phyloP scores from a whole-genome alignment of 148 eudicot genomes.

The Linanthus parryae region DNA sequence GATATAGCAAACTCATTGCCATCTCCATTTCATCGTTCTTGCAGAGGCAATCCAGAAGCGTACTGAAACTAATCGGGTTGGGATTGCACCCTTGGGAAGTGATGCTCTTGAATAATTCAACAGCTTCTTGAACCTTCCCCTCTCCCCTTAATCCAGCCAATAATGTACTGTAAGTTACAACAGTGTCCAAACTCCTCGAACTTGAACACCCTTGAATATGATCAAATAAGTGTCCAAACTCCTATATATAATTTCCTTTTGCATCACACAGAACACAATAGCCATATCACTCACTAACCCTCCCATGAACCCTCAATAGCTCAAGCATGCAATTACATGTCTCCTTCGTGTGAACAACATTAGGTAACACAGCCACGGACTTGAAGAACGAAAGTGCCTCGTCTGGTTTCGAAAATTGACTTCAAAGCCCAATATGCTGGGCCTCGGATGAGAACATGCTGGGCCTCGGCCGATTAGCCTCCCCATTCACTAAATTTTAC shows the following conservation, averaged over 20 bases:
- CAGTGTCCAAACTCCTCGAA: slow-evolving; percentile 84
- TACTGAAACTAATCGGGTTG: slow-evolving; percentile 72
- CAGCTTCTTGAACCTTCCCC: slow-evolving; percentile 67
- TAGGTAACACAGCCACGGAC: slow-evolving; percentile 43
- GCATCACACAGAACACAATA: slow-evolving; percentile 81
- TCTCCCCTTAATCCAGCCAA: slow-evolving; percentile 81
- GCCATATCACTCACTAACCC: slow-evolving; percentile 62
- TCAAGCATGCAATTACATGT: slow-evolving; percentile 90
- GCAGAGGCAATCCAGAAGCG: slow-evolving; percentile 83
- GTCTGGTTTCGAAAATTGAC: slow-evolving; percentile 42
- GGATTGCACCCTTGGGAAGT: slow-evolving; percentile 48
- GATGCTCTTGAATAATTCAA: slow-evolving; percentile 59
- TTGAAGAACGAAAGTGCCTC: slow-evolving; percentile 54
- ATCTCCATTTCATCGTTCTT: slow-evolving; percentile 66
- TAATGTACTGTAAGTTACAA: slow-evolving; percentile 86
- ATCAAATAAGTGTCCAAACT: slow-evolving; percentile 68
- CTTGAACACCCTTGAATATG: slow-evolving; percentile 53
- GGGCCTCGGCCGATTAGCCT: too few relatives aligned
- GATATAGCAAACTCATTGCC: slow-evolving; percentile 56
- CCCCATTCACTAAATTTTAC: too few relatives aligned
- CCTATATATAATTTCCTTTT: slow-evolving; percentile 83
- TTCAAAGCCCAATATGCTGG: slow-evolving; percentile 37
- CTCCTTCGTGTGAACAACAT: slow-evolving; percentile 66
- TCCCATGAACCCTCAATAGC: slow-evolving; percentile 43
- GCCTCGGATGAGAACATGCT: too few relatives aligned